Evolutionary conservation across 2,329 filamentous ascomycete genomes (phyloP).

Genomic region (Pseudocercospora fijiensis): DNA sequence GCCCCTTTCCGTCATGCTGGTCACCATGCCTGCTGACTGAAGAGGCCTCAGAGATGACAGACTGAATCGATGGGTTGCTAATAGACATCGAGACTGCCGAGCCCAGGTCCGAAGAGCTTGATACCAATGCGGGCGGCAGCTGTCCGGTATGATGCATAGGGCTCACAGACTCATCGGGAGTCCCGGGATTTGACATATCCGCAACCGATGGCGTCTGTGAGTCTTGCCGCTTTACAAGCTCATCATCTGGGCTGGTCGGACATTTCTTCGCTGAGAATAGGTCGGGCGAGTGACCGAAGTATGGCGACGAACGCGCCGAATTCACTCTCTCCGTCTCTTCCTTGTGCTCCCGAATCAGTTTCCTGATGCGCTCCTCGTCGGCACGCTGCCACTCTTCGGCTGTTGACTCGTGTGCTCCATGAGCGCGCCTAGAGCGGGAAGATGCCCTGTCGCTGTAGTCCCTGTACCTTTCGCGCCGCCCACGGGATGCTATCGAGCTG

Average conservation of each 20-base stretch:
- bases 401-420: slow-evolving; percentile 33
- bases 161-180: slow-evolving; percentile 42
- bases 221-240: slow-evolving; percentile 26
- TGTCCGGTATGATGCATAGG: slow-evolving; percentile 37
- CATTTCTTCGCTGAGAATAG: slow-evolving; percentile 40
- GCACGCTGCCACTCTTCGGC: slow-evolving; percentile 36
- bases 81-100: slow-evolving; percentile 51
- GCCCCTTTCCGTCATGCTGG: slow-evolving; percentile 39
- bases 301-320: slow-evolving; percentile 8
- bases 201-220: slow-evolving; percentile 28
- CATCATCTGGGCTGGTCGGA: slow-evolving; percentile 51
- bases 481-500: slow-evolving; percentile 32
- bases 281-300: slow-evolving; percentile 24
- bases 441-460: slow-evolving; percentile 17
- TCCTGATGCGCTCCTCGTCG: slow-evolving; percentile 38
- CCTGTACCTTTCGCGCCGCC: slow-evolving; percentile 17
- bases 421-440: slow-evolving; percentile 19
- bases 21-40: slow-evolving; percentile 36
- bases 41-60: slow-evolving; percentile 50
- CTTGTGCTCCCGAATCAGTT: slow-evolving; percentile 38
- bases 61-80: slow-evolving; percentile 54
- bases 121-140: slow-evolving; percentile 37
- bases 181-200: slow-evolving; percentile 27
- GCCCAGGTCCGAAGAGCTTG: slow-evolving; percentile 51
- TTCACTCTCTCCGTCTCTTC: slow-evolving; percentile 33